Percentiles rank a stretch among this genome's conserved stretches.
Conservation (phyloP, 768 basidiomycete species). For the Psilocybe subaeruginosa region DNA sequence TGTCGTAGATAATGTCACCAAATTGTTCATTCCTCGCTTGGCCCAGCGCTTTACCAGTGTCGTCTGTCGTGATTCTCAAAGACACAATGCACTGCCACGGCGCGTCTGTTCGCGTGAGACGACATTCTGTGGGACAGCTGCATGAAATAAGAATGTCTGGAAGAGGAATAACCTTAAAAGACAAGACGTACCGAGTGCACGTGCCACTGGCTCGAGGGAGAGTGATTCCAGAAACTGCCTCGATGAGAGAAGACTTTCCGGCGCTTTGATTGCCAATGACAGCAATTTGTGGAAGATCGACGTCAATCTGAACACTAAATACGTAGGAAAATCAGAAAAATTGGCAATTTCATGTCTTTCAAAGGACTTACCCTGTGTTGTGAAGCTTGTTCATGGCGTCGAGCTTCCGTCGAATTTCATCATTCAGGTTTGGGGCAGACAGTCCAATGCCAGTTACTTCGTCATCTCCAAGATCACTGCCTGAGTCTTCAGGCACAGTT, state of each 20-base stretch:
- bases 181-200: constrained; percentile 59
- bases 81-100: constrained; percentile 56
- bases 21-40: constrained; percentile 44
- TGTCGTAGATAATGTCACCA: constrained; percentile 51
- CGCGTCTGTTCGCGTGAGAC: constrained; percentile 40
- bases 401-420: constrained; percentile 49
- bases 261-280: constrained; percentile 77
- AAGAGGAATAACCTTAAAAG: not conserved
- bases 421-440: constrained; percentile 42
- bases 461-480: not conserved
- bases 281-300: constrained; percentile 73
- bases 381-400: constrained; percentile 62
- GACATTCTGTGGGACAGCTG: constrained; percentile 63
- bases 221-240: constrained; percentile 73
- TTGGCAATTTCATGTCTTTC: not conserved
- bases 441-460: constrained; percentile 44
- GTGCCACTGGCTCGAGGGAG: constrained; percentile 73
- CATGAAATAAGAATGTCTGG: not conserved
- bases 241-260: constrained; percentile 78
- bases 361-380: constrained; percentile 47
- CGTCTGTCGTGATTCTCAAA: constrained; percentile 46
- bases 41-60: constrained; percentile 37
- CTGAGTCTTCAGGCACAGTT: not conserved
- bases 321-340: not conserved
- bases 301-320: constrained; percentile 64